Percentiles rank a stretch among this genome's conserved stretches.
These are phyloP conservation scores for Acer yangbiense DNA, from an alignment of 345 rosid species.

Conservation along the genomic window DNA sequence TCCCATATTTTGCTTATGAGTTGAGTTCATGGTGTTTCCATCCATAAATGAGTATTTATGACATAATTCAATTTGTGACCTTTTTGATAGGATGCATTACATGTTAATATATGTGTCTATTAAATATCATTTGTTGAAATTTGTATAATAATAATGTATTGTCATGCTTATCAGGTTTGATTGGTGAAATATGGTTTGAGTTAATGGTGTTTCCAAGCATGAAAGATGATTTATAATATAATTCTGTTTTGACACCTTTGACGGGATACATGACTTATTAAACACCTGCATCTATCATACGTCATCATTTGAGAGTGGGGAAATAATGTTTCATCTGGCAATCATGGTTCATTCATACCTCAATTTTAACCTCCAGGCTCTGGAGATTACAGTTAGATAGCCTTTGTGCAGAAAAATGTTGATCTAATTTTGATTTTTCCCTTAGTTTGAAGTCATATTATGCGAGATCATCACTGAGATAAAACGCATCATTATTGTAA, in stretches of 20 bases:
- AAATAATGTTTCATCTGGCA: not conserved
- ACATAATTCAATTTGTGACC: not conserved
- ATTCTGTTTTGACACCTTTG: not conserved
- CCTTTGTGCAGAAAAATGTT: constrained; percentile 1
- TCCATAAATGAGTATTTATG: not conserved
- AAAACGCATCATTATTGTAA: constrained; percentile 8
- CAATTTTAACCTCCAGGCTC: not conserved
- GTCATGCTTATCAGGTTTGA: not conserved
- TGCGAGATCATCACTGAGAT: constrained; percentile 9
- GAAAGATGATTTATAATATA: not conserved
- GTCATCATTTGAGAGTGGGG: not conserved
- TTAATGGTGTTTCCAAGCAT: not conserved
- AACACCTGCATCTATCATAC: not conserved
- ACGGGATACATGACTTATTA: not conserved
- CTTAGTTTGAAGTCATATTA: not conserved
- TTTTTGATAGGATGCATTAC: not conserved
- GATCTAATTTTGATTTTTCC: not conserved
- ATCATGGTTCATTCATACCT: not conserved
- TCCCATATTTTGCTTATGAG: not conserved
- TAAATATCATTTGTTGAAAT: not conserved
- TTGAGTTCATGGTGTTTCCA: not conserved
- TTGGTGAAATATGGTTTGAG: not conserved
- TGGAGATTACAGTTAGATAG: constrained; percentile 4
- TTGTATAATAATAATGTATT: not conserved
- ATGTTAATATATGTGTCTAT: not conserved